These are phyloP conservation scores for Hysterium pulicare DNA, from an alignment of 2,329 filamentous ascomycete genomes.

Conservation along the genomic window DNA sequence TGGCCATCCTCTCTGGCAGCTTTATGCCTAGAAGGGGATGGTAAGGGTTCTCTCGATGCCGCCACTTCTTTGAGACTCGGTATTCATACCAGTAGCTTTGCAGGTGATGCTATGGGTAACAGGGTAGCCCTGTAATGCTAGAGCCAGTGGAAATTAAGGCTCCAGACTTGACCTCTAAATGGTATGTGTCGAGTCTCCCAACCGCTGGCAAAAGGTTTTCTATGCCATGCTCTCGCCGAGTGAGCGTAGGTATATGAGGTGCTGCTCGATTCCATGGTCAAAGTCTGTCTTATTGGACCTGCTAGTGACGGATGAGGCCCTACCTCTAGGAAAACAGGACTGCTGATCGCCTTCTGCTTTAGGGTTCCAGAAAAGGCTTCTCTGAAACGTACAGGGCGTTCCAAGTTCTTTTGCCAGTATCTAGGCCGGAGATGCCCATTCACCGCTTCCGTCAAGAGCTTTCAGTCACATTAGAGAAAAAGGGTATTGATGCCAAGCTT, in stretches of 20 bases:
- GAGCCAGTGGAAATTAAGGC: slow-evolving; percentile 8
- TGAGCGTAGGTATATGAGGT: slow-evolving; percentile 12
- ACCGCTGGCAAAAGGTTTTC: not conserved
- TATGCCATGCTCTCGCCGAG: slow-evolving; percentile 11
- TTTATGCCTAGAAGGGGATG: slow-evolving; percentile 25
- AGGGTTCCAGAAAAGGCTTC: not conserved
- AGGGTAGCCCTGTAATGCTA: not conserved
- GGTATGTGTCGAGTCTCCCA: slow-evolving; percentile 8
- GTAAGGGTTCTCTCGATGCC: slow-evolving; percentile 1
- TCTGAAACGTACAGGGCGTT: slow-evolving; percentile 5
- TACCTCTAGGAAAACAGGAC: slow-evolving; percentile 22
- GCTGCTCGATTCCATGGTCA: slow-evolving; percentile 10
- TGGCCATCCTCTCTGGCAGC: slow-evolving; percentile 17
- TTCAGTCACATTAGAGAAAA: slow-evolving; percentile 9
- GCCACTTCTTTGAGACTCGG: slow-evolving; percentile 3
- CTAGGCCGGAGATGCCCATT: not conserved
- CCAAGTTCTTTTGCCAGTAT: slow-evolving; percentile 10
- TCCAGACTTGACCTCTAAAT: not conserved
- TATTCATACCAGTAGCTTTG: slow-evolving; percentile 11
- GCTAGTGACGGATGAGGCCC: slow-evolving; percentile 28
- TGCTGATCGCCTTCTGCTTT: slow-evolving; percentile 3
- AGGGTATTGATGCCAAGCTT: not conserved
- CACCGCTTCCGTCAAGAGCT: too few species aligned
- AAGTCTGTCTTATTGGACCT: slow-evolving; percentile 9
- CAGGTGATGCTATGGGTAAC: slow-evolving; percentile 6